These are phyloP conservation scores for Coffea humblotiana DNA, from an alignment of 305 asterid species.

Conservation along the genomic window DNA sequence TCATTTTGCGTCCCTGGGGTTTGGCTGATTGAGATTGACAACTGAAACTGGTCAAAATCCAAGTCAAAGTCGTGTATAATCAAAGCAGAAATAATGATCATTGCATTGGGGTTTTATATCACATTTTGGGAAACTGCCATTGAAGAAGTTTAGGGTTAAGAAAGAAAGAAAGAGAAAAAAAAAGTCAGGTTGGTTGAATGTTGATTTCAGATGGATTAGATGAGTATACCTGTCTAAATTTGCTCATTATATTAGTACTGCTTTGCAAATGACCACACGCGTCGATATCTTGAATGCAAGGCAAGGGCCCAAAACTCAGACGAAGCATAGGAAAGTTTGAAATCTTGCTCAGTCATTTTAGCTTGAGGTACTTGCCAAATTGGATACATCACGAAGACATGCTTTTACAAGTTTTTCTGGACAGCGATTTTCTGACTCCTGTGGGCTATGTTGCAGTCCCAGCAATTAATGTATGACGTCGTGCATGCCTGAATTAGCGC, in stretches of 20 bases:
- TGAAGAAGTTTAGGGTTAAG: not conserved
- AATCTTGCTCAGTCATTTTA: not conserved
- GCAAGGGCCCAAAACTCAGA: not conserved
- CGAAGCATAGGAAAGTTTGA: not conserved
- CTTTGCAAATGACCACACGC: not conserved
- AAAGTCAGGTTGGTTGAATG: conserved; percentile 9
- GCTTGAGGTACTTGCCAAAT: conserved; percentile 4
- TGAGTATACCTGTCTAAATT: not conserved
- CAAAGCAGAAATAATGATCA: too few species aligned
- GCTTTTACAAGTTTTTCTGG: conserved; percentile 5
- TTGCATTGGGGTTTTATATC: too few species aligned
- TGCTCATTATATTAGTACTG: not conserved
- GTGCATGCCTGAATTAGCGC: not conserved
- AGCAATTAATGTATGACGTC: too few species aligned
- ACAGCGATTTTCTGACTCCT: conserved; percentile 9
- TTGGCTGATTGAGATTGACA: not conserved
- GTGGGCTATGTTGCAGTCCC: too few species aligned
- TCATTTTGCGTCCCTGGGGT: not conserved
- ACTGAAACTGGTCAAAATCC: not conserved
- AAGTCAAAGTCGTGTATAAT: too few species aligned
- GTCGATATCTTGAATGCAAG: not conserved
- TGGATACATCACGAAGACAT: not conserved
- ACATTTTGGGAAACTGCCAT: too few species aligned
- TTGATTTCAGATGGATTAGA: not conserved
- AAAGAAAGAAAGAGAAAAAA: not conserved